Conservation (phyloP, 2,329 filamentous ascomycete species). For the Ramularia endophylla region DNA sequence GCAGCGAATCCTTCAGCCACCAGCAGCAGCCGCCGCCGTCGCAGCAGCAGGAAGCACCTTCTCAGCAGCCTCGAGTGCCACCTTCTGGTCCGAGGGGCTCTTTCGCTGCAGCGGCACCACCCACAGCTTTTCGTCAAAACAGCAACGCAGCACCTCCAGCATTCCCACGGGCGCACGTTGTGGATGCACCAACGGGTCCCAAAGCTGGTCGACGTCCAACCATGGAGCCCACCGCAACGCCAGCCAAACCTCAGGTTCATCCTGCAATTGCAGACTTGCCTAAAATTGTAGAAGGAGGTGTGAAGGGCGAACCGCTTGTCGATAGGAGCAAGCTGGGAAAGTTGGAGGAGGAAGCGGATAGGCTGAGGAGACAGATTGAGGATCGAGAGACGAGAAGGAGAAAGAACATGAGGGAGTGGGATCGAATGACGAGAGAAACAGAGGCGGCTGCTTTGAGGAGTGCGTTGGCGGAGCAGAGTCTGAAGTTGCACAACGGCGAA, state of each 20-base stretch:
- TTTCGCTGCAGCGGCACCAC: slow-evolving; percentile 18
- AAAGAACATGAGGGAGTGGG: slow-evolving; percentile 42
- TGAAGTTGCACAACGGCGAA: slow-evolving; percentile 30
- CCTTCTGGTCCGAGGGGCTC: slow-evolving; percentile 30
- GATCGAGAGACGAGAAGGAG: slow-evolving; percentile 42
- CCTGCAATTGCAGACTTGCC: slow-evolving; percentile 39
- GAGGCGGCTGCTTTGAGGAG: slow-evolving; percentile 40
- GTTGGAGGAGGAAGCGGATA: slow-evolving; percentile 43
- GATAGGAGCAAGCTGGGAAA: slow-evolving; percentile 40
- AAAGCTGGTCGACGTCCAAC: slow-evolving; percentile 21
- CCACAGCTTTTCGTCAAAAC: slow-evolving; percentile 34
- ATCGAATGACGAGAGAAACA: slow-evolving; percentile 38
- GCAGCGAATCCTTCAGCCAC: slow-evolving; percentile 11
- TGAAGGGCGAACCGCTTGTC: slow-evolving; percentile 37
- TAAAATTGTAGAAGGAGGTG: slow-evolving; percentile 39
- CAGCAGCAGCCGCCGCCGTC: too few species aligned
- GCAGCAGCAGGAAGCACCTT: slow-evolving; percentile 2
- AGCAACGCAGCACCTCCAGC: slow-evolving; percentile 41
- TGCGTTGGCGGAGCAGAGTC: slow-evolving; percentile 43
- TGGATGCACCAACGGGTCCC: slow-evolving; percentile 23
- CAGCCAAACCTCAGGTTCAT: slow-evolving; percentile 15
- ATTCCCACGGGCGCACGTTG: slow-evolving; percentile 39
- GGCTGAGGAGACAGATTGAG: slow-evolving; percentile 40
- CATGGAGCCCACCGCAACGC: slow-evolving; percentile 10
- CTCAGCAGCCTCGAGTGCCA: slow-evolving; percentile 15